These are phyloP conservation scores for Phialocephala subalpina DNA, from an alignment of 2,329 filamentous ascomycete genomes.

Conservation along the genomic window DNA sequence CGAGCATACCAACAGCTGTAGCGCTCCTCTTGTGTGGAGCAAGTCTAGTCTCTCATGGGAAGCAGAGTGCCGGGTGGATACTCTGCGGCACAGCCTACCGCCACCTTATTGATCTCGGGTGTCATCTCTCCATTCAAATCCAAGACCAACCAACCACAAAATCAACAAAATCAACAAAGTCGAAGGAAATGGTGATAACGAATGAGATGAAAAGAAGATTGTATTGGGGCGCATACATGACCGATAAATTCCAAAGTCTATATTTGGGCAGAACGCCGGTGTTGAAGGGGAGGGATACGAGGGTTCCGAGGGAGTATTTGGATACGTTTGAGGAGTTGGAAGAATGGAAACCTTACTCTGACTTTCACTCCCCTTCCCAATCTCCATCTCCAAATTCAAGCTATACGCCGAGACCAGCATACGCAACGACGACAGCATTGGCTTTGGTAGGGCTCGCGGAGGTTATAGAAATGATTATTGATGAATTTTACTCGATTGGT, in stretches of 20 bases:
- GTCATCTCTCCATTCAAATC: conserved; percentile 46
- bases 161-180: no score
- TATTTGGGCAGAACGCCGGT: conserved; percentile 42
- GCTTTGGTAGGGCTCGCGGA: not conserved
- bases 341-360: not conserved
- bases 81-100: conserved; percentile 50
- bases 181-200: no score
- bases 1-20: conserved; percentile 40
- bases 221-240: conserved; percentile 45
- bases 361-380: not conserved
- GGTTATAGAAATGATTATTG: not conserved
- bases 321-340: conserved; percentile 41
- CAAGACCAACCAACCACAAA: conserved; percentile 42
- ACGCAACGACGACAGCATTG: not conserved
- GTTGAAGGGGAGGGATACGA: conserved; percentile 36
- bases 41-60: conserved; percentile 38
- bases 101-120: conserved; percentile 51
- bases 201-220: conserved; percentile 43
- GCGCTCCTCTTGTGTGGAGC: conserved; percentile 41
- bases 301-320: conserved; percentile 35
- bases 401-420: not conserved
- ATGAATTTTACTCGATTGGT: not conserved
- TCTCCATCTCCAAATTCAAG: not conserved
- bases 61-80: conserved; percentile 45
- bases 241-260: conserved; percentile 43